phyloP scores from a whole-genome alignment of 1,139 yeast species.

The Yamadazyma conglobata region DNA sequence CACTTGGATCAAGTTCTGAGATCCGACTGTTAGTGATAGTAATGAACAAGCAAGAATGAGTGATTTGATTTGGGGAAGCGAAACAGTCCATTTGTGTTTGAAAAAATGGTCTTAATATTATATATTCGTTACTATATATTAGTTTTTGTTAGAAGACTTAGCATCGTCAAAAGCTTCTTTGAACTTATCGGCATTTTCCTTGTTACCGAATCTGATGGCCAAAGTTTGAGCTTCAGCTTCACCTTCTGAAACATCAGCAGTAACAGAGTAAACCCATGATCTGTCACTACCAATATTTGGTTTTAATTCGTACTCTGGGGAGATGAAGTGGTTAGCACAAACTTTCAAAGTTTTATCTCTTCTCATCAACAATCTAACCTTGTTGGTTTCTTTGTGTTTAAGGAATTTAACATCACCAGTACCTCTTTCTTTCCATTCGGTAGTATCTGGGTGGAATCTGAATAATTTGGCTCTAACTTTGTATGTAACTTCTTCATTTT shows the following conservation, averaged over 20 bases:
- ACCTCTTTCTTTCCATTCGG: conserved; percentile 99
- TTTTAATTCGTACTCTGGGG: conserved; percentile 79
- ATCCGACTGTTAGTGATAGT: no score
- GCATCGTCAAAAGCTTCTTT: conserved; percentile 75
- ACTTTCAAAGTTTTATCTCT: conserved; percentile 97
- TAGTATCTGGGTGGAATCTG: conserved; percentile 75
- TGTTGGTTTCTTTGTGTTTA: conserved; percentile 76
- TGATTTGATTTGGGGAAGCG: no score
- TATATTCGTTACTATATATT: conserved; percentile 2
- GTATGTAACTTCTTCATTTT: conserved; percentile 83
- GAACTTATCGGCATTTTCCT: conserved; percentile 95
- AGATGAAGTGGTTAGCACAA: conserved; percentile 93
- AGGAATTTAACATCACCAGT: conserved; percentile 97
- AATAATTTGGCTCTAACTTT: conserved; percentile 94
- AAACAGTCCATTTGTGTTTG: no score
- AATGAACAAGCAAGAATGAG: no score
- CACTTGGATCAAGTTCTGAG: no score
- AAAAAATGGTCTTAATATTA: no score
- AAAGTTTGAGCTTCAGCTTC: conserved; percentile 94
- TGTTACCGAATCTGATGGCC: conserved; percentile 95
- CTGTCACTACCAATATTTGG: conserved; percentile 97
- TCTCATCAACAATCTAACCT: conserved; percentile 93
- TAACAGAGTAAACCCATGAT: conserved; percentile 95
- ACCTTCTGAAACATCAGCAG: conserved; percentile 95
- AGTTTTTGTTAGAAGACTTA: conserved; percentile 13